Evolutionary conservation across 2,329 filamentous ascomycete species (phyloP).

Genomic region (Aspergillus awamori): DNA sequence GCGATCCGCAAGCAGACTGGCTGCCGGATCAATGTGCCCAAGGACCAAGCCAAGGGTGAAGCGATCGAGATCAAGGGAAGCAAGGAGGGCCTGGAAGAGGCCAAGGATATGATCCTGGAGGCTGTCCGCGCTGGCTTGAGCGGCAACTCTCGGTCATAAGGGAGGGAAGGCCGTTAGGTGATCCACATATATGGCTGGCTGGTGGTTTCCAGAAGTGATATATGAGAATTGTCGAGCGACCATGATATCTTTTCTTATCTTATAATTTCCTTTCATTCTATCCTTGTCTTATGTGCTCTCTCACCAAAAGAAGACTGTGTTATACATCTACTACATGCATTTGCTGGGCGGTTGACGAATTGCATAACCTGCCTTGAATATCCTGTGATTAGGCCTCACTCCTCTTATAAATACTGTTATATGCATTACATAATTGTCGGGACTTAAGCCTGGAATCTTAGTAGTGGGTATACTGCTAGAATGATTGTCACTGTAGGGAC

Average conservation of each 20-base stretch:
- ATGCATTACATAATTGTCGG: background rate
- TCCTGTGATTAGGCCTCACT: constrained; percentile 3
- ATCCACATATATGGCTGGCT: background rate
- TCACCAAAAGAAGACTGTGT: background rate
- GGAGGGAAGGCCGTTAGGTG: background rate
- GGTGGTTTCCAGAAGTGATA: too few species aligned
- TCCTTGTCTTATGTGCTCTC: background rate
- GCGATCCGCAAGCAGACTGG: constrained; percentile 87
- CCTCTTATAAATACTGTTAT: background rate
- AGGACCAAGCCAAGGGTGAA: constrained; percentile 72
- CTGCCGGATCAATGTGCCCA: constrained; percentile 91
- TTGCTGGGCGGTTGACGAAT: background rate
- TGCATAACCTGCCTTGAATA: background rate
- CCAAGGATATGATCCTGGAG: constrained; percentile 84
- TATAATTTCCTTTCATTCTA: constrained; percentile 2
- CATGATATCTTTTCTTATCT: background rate
- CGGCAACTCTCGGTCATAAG: constrained; percentile 22
- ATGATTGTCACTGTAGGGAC: background rate
- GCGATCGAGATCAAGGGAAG: constrained; percentile 88
- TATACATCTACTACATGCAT: constrained; percentile 3
- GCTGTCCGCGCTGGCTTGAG: constrained; percentile 62
- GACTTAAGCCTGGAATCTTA: background rate
- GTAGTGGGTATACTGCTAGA: background rate
- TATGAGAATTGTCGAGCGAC: background rate
- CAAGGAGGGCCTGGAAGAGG: constrained; percentile 79